phyloP scores from a whole-genome alignment of 140 eudicot species.

The Anethum foeniculum region DNA sequence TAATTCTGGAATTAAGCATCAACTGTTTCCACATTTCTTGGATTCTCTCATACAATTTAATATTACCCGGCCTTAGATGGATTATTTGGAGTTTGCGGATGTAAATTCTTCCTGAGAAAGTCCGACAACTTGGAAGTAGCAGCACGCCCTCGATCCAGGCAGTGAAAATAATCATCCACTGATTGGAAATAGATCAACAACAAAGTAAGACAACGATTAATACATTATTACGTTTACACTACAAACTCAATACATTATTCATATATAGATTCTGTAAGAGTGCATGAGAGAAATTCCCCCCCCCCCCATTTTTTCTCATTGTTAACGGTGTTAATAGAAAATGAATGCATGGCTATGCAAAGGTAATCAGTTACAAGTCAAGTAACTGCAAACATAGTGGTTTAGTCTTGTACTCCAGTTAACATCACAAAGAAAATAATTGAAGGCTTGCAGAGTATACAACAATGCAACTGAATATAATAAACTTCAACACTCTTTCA shows the following conservation, averaged over 20 bases:
- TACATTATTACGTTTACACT: not conserved
- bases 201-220: not conserved
- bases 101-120: constrained; percentile 49
- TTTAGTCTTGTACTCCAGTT: not conserved
- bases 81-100: constrained; percentile 27
- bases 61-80: constrained; percentile 18
- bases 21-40: not conserved
- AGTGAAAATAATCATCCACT: constrained; percentile 72
- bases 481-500: not conserved
- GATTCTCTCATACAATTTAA: not conserved
- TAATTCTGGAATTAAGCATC: not conserved
- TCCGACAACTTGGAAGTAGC: constrained; percentile 61
- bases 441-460: not conserved
- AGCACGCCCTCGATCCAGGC: constrained; percentile 71
- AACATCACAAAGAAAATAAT: not conserved
- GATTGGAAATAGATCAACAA: not conserved
- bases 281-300: not conserved
- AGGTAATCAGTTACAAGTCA: not conserved
- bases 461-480: not conserved
- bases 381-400: not conserved
- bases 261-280: not conserved
- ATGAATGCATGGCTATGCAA: not conserved
- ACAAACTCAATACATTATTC: not conserved
- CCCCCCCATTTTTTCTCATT: not conserved
- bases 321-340: not conserved